Evolutionary conservation across 371 early-diverging fungal genomes (phyloP), one percentile per base, ranked within the genome.

Genomic region (Lichtheimia ornata): DNA sequence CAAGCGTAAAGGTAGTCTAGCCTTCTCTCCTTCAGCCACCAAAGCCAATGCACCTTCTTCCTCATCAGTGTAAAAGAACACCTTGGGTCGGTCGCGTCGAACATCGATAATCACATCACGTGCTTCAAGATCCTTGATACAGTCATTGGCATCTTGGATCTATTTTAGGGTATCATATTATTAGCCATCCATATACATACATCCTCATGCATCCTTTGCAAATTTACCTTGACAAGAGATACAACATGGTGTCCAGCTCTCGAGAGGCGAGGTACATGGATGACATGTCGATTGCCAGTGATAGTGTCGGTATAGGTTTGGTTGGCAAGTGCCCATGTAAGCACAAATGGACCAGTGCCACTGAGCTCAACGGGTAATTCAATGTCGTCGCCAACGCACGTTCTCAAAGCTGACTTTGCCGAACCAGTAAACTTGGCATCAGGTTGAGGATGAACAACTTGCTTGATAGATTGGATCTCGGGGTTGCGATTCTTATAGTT

Each of bases 401-500:
- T 78, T 14, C 73, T 72, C 5, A 71, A 50, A 11, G 69, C n/a
- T 18, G 64, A 54, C 6, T 40, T 27, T 35, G 17, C 57, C 50
- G 52, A 45, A 15, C 56, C 62, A n/a, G 28, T 69, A 55, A 82
- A 82, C n/a, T 64, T 59, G 40, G 82, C 82, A 52, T 78, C 72
- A 14, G 82, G 82, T 58, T 82, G 82, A 61, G 82, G 82, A 63
- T 79, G 79, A 1, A 82, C 82, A 1, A 64, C 54, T 53, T 82
- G 82, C 11, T 71, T 64, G 54, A 78, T 68, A 1, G 71, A 57
- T 14, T 62, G 49, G 17, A 74, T 65, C 2, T 62, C 50, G 13
- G 73, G 62, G 13, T 67, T 45, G 5, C 64, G 72, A 7, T 71
- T 66, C 65, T 75, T 81, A 45, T 82, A 82, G 30, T 78, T 63